phyloP scores from a whole-genome alignment of 805 yeast species.

The Ogataea sp. region DNA sequence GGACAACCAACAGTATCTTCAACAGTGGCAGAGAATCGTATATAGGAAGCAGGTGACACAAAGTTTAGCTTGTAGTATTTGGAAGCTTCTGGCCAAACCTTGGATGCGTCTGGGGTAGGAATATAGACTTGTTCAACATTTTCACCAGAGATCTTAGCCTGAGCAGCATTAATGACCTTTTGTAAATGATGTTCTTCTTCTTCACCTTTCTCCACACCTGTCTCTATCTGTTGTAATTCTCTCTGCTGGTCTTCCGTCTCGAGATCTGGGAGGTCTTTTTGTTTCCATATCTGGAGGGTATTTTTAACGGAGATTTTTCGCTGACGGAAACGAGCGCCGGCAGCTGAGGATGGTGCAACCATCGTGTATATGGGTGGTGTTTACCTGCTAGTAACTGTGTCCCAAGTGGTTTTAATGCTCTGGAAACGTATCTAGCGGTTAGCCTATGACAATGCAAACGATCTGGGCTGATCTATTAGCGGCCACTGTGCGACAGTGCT shows the following conservation, averaged over 20 bases:
- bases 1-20: conserved; percentile 86
- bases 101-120: conserved; percentile 95
- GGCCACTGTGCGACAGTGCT: too few relatives aligned
- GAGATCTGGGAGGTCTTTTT: conserved; percentile 70
- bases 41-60: conserved; percentile 67
- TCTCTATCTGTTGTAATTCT: conserved; percentile 82
- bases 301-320: conserved; percentile 92
- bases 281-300: conserved; percentile 67
- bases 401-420: background rate
- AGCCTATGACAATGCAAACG: too few relatives aligned
- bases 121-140: conserved; percentile 59
- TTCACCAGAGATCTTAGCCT: conserved; percentile 39
- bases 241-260: conserved; percentile 78
- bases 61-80: conserved; percentile 65
- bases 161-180: conserved; percentile 78
- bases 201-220: conserved; percentile 97
- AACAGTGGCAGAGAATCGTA: conserved; percentile 89
- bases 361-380: background rate
- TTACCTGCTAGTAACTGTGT: background rate
- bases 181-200: conserved; percentile 96
- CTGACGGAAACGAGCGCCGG: conserved; percentile 80
- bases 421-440: too few relatives aligned
- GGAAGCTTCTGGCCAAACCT: conserved; percentile 68
- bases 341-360: conserved; percentile 21
- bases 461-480: too few relatives aligned